These are phyloP conservation scores for Alternaria sp. DNA, from an alignment of 2,329 filamentous ascomycete species.

Conservation along the genomic window DNA sequence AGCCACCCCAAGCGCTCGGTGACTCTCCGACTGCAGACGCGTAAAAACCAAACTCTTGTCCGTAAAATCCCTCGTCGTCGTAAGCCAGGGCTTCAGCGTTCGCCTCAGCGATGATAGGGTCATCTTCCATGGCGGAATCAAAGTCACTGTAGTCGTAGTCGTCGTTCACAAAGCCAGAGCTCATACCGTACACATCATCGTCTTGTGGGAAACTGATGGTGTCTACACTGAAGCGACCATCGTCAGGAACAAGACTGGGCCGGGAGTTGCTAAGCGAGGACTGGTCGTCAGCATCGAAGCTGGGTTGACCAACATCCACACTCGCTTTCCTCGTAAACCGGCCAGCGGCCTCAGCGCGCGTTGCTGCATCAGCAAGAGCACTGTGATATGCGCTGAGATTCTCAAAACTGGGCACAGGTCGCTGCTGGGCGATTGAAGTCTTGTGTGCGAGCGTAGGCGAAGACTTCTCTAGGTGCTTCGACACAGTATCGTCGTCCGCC, in stretches of 20 bases:
- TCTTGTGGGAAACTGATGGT: constrained; percentile 48
- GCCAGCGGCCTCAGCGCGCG: constrained; percentile 75
- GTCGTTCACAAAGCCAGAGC: constrained; percentile 49
- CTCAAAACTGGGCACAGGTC: constrained; percentile 44
- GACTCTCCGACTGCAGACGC: constrained; percentile 63
- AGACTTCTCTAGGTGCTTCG: constrained; percentile 32
- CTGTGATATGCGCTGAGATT: constrained; percentile 79
- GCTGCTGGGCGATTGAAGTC: constrained; percentile 43
- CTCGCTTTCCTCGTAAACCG: constrained; percentile 72
- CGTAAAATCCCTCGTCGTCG: constrained; percentile 93
- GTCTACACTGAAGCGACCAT: constrained; percentile 57
- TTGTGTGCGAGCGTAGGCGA: constrained; percentile 62
- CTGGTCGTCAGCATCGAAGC: constrained; percentile 42
- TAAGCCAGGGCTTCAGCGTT: constrained; percentile 93
- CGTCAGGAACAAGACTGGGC: constrained; percentile 57
- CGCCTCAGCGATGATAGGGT: constrained; percentile 90
- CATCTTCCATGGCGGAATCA: constrained; percentile 63
- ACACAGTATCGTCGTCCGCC: constrained; percentile 41
- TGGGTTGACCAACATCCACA: constrained; percentile 41
- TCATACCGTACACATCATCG: constrained; percentile 42
- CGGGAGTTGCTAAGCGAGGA: constrained; percentile 44
- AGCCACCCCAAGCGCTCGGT: constrained; percentile 80
- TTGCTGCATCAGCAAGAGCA: constrained; percentile 81
- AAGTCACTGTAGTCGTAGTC: constrained; percentile 66
- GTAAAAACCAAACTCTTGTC: constrained; percentile 96